Base-by-base conservation (phyloP, 2,329 filamentous ascomycete species). In the Penicillium sp. region DNA sequence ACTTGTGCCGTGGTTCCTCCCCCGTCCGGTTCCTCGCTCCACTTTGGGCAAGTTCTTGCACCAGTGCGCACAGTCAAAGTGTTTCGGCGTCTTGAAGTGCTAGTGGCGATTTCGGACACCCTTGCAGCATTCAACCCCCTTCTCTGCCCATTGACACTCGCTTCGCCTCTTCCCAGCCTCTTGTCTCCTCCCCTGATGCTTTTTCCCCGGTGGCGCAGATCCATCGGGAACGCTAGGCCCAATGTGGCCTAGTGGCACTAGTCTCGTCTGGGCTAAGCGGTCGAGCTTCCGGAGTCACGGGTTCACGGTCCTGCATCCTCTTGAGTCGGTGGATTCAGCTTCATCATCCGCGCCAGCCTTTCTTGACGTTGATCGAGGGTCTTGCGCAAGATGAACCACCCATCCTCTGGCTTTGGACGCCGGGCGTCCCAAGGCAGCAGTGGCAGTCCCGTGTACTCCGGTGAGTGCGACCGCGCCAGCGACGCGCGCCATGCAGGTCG, bases 171-270 rank as follows among this genome's bases (percentile, higher is more conserved):
- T 20, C 48, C 56, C 52, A 57, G 28, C 54, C 55, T 43, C 58
- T 37, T 45, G 14, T 25, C 52, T 54, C 28, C 57, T 20, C 47
- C 60, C 57, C 49, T 63, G 56, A 52, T 61, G 54, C 55, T 58
- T 59, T 65, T 55, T 65, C 66, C 57, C 61, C 64, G 55, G 57
- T 63, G 64, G 66, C 62, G 65, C 62, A 63, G 70, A 75, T 72
- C 72, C 67, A 61, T 69, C 72, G 73, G 74, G 71, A 75, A 60
- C 71, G 69, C 75, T 78, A 77, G 68, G 57, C 70, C 47, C 3
- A 38, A 67, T 67, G 2, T 25, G 60, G 63, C 3, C 55, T 73
- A 70, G 66, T 39, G 35, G 58, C 56, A 63, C 61, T 67, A 61
- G 69, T 51, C 67, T 63, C 2, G 17, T 65, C 65, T 41, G 1